Evolutionary conservation across 116 monocot species (phyloP).

Genomic region (Cymodocea nodosa): DNA sequence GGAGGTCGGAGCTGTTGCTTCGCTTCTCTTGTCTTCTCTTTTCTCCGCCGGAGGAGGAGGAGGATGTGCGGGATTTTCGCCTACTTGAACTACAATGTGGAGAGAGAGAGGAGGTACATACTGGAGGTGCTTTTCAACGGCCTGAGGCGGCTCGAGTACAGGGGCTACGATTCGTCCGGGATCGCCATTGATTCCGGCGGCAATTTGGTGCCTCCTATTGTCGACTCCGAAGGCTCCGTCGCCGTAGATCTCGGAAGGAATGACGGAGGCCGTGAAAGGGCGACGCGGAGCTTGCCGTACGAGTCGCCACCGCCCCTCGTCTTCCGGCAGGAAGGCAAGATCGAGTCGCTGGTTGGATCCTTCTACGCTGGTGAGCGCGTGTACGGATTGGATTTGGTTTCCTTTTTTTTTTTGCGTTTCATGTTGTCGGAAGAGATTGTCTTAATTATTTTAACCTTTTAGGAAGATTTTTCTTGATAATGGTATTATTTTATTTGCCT

Average conservation of each 20-base stretch:
- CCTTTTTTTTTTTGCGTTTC: background rate
- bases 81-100: constrained; percentile 91
- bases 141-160: constrained; percentile 83
- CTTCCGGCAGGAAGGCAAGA: constrained; percentile 90
- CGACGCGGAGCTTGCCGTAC: constrained; percentile 11
- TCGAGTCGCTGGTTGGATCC: constrained; percentile 79
- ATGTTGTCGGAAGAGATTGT: background rate
- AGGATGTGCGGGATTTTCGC: constrained; percentile 97
- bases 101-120: constrained; percentile 82
- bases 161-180: constrained; percentile 94
- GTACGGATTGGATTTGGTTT: background rate
- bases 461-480: no score
- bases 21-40: no score
- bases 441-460: background rate
- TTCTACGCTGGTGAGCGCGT: constrained; percentile 52
- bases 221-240: background rate
- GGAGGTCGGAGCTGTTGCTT: background rate
- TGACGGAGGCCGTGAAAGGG: background rate
- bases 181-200: constrained; percentile 78
- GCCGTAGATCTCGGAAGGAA: background rate
- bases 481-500: background rate
- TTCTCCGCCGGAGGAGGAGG: background rate
- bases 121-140: constrained; percentile 92
- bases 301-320: constrained; percentile 41
- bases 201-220: background rate